Percentiles rank a stretch among this genome's conserved stretches.
These are phyloP conservation scores for Excoecaria cochinchinensis DNA, from an alignment of 345 rosid species.

Conservation along the genomic window DNA sequence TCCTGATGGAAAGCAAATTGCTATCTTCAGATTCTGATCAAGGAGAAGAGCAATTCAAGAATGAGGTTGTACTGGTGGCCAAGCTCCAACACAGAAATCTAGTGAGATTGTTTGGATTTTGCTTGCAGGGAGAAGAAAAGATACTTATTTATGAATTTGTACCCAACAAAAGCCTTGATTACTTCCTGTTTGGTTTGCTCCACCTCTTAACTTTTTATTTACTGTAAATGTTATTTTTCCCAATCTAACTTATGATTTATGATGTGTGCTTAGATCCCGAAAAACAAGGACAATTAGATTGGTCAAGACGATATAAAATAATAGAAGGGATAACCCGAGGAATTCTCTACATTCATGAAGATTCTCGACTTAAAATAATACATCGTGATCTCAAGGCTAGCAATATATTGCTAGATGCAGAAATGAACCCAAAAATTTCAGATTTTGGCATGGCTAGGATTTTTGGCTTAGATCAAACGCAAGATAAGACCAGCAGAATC, in stretches of 20 bases:
- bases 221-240: too few relatives aligned
- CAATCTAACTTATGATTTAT: too few relatives aligned
- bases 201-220: too few relatives aligned
- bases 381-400: constrained; percentile 26
- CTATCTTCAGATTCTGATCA: constrained; percentile 40
- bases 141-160: constrained; percentile 50
- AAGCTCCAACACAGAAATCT: constrained; percentile 56
- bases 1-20: constrained; percentile 32
- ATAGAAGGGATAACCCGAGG: constrained; percentile 21
- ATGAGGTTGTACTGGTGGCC: constrained; percentile 38
- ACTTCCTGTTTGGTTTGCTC: constrained; percentile 30
- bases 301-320: constrained; percentile 17
- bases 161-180: constrained; percentile 45
- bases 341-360: constrained; percentile 20
- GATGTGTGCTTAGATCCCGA: constrained; percentile 7
- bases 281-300: constrained; percentile 9
- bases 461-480: constrained; percentile 16
- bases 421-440: constrained; percentile 24
- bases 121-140: constrained; percentile 43
- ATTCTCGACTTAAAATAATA: constrained; percentile 19
- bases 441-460: constrained; percentile 27
- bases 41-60: constrained; percentile 42
- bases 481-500: constrained; percentile 11
- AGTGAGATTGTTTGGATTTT: constrained; percentile 41
- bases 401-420: constrained; percentile 14